phyloP scores from a whole-genome alignment of 768 basidiomycete species.

The Suillus variegatus region DNA sequence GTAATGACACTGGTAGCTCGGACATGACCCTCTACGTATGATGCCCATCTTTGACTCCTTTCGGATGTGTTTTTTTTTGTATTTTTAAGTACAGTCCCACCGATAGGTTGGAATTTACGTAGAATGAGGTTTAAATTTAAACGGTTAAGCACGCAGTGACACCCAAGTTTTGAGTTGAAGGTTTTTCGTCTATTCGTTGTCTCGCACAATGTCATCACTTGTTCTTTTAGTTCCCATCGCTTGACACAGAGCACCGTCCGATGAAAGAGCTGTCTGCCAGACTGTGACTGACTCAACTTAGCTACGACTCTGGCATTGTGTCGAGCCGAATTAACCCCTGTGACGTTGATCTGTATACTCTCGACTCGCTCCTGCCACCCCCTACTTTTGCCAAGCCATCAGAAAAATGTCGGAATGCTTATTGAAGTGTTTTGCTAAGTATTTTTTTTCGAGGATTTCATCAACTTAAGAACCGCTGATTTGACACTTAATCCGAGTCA shows the following conservation, averaged over 20 bases:
- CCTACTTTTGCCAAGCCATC: too few relatives aligned
- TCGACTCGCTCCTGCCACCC: too few relatives aligned
- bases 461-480: too few relatives aligned
- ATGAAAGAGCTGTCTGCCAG: neutral
- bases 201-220: neutral
- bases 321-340: neutral
- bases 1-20: neutral
- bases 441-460: too few relatives aligned
- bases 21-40: neutral
- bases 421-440: too few relatives aligned
- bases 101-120: neutral
- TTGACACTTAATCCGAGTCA: too few relatives aligned
- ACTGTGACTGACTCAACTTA: neutral
- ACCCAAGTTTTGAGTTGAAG: neutral
- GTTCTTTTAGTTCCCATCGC: neutral
- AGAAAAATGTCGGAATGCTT: too few relatives aligned
- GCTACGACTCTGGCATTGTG: neutral
- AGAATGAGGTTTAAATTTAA: neutral
- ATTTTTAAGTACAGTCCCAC: neutral
- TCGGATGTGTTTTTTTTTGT: neutral
- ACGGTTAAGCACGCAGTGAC: too few relatives aligned
- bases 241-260: neutral
- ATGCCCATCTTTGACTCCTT: neutral
- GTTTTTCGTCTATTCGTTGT: neutral
- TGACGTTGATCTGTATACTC: too few relatives aligned